Conservation (phyloP, 106 monocot species). For the Acorus calamus region DNA sequence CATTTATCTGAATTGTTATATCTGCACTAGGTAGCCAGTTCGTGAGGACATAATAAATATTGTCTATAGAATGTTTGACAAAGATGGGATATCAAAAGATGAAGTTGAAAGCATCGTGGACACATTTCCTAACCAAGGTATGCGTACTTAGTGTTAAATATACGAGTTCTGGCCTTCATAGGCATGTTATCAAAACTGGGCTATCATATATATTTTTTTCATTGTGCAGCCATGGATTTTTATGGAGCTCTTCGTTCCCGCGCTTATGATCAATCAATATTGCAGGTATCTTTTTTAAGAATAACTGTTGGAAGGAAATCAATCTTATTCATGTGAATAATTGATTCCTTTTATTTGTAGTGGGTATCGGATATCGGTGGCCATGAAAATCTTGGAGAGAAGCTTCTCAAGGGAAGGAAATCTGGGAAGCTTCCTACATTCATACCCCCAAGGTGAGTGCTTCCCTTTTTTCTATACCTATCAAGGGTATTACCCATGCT, state of each 20-base stretch:
- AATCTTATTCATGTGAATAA: slow-evolving; percentile 1
- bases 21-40: slow-evolving; percentile 52
- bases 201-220: not conserved
- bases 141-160: not conserved
- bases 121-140: slow-evolving; percentile 93
- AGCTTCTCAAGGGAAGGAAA: slow-evolving; percentile 60
- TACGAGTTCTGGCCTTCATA: no score
- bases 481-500: no score
- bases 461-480: not conserved
- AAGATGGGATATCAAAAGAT: slow-evolving; percentile 67
- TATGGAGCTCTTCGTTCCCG: slow-evolving; percentile 85
- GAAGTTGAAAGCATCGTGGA: slow-evolving; percentile 60
- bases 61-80: slow-evolving; percentile 71
- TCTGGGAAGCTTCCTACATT: slow-evolving; percentile 64
- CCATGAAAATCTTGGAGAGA: slow-evolving; percentile 49
- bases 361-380: slow-evolving; percentile 89
- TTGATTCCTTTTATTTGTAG: slow-evolving; percentile 17
- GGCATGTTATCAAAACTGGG: not conserved
- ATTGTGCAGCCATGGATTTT: slow-evolving; percentile 75
- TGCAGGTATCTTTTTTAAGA: slow-evolving; percentile 28
- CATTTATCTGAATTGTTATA: slow-evolving; percentile 7
- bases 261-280: slow-evolving; percentile 78
- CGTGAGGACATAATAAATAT: slow-evolving; percentile 80
- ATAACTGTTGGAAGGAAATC: not conserved
- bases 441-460: slow-evolving; percentile 60